A percentile compares a stretch with the other conserved stretches of the same genome.
Conservation (phyloP, 352 stramenopile species). For the Detonula confervacea region DNA sequence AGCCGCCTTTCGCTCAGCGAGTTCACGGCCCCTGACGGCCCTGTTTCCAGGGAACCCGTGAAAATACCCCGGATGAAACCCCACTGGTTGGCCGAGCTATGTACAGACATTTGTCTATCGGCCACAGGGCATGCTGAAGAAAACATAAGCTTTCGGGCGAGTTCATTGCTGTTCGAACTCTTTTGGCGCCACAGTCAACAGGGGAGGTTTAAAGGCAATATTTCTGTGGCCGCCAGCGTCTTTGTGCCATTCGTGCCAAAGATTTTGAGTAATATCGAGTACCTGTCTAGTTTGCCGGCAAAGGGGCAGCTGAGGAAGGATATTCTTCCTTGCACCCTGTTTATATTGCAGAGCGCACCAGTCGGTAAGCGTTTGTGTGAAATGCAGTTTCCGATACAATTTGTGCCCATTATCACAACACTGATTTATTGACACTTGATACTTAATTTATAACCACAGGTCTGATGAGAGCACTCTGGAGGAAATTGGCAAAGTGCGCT, state of each 20-base stretch:
- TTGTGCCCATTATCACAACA: too few species aligned
- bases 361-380: not conserved
- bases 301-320: constrained; percentile 83
- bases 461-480: constrained; percentile 80
- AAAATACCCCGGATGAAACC: constrained; percentile 68
- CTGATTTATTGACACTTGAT: not conserved
- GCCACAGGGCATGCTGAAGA: constrained; percentile 79
- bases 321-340: constrained; percentile 79
- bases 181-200: constrained; percentile 80
- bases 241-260: constrained; percentile 84
- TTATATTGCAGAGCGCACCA: constrained; percentile 82
- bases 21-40: constrained; percentile 54
- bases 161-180: constrained; percentile 81
- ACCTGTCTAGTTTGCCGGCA: constrained; percentile 74
- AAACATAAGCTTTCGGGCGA: constrained; percentile 77
- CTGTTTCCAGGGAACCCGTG: constrained; percentile 50
- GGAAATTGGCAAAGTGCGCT: constrained; percentile 71
- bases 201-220: constrained; percentile 66
- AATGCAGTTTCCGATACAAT: too few species aligned
- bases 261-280: constrained; percentile 69
- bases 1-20: constrained; percentile 56
- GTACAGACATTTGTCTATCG: constrained; percentile 81
- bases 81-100: constrained; percentile 83
- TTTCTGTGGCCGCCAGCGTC: constrained; percentile 76
- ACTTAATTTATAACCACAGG: constrained; percentile 35